Evolutionary conservation across 1,284 basidiomycete species (phyloP), one percentile per base, ranked within the genome.

Genomic region (Boletellus sp.): DNA sequence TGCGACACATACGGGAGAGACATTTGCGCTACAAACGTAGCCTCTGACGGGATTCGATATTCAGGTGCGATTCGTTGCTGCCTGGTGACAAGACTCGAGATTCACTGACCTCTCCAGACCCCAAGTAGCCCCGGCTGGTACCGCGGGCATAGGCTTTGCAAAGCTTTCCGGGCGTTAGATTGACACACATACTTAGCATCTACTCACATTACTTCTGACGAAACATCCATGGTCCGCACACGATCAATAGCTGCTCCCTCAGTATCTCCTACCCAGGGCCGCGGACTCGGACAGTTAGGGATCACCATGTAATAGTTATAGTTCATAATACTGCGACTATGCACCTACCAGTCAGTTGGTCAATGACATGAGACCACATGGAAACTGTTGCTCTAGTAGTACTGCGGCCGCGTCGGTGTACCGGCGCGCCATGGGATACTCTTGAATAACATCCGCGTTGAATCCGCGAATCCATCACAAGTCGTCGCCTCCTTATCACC

Each of bases 11-110:
- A 0, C 47, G 54, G 0, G 66, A 67, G 19, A 51, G 1, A 4
- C 67, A 66, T 21, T 15, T 70, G 12, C 5, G 50, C 10, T 39
- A 13, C 19, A 63, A 19, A 24, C 64, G 66, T n/a, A 32, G n/a
- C 21, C 4, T 10, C 16, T 38, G 21, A n/a, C 11, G n/a, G 18
- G 19, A 28, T 19, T 42, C 16, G n/a, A n/a, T n/a, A n/a, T n/a
- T n/a, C n/a, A n/a, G 52, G 52, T 63, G 12, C 3, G 36, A 32
- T 8, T 12, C 24, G 3, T 39, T 5, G 7, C 5, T 39, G 0
- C 6, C 28, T 50, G n/a, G 28, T 12, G 21, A 30, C n/a, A 15
- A 18, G 24, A 19, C 4, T 30, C 4, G 35, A n/a, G 4, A 21
- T n/a, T 60, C 36, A 54, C 12, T 26, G 35, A 18, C n/a, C 15